Evolutionary conservation across 805 yeast genomes (phyloP).

Genomic region (Wickerhamomyces rabaulensis): DNA sequence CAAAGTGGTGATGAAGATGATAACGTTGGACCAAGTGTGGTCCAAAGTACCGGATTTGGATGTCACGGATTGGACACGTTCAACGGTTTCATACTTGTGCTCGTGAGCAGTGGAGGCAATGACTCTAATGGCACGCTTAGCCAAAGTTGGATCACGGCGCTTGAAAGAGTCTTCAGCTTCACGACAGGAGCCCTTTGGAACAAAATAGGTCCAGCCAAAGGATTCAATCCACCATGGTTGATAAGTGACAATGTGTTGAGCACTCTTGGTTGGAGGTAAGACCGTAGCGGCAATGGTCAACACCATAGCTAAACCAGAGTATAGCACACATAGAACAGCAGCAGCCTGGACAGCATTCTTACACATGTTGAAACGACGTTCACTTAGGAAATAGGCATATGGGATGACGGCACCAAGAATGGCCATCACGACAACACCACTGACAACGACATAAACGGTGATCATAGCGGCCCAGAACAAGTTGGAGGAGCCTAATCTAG

Average conservation of each 20-base stretch:
- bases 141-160: slow-evolving; percentile 34
- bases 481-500: slow-evolving; percentile 54
- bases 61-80: slow-evolving; percentile 20
- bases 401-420: slow-evolving; percentile 60
- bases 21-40: slow-evolving; percentile 46
- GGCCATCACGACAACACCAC: slow-evolving; percentile 61
- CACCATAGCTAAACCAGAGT: slow-evolving; percentile 47
- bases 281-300: slow-evolving; percentile 48
- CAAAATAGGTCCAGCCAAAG: slow-evolving; percentile 54
- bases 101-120: slow-evolving; percentile 50
- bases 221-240: slow-evolving; percentile 80
- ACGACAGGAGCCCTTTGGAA: slow-evolving; percentile 45
- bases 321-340: slow-evolving; percentile 39
- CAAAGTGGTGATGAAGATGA: slow-evolving; percentile 39
- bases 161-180: slow-evolving; percentile 43
- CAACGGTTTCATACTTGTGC: slow-evolving; percentile 29
- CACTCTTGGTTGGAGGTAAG: slow-evolving; percentile 48
- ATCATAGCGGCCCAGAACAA: slow-evolving; percentile 48
- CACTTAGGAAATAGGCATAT: slow-evolving; percentile 48
- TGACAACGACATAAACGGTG: slow-evolving; percentile 45
- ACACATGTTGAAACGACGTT: slow-evolving; percentile 42
- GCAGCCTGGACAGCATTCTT: slow-evolving; percentile 50
- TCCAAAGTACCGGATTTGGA: slow-evolving; percentile 32
- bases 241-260: slow-evolving; percentile 48
- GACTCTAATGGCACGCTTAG: slow-evolving; percentile 33